A percentile compares a stretch with the other conserved stretches of the same genome.
Evolutionary conservation across 2,329 filamentous ascomycete genomes (phyloP).

Genomic region (Penicillium sp.): DNA sequence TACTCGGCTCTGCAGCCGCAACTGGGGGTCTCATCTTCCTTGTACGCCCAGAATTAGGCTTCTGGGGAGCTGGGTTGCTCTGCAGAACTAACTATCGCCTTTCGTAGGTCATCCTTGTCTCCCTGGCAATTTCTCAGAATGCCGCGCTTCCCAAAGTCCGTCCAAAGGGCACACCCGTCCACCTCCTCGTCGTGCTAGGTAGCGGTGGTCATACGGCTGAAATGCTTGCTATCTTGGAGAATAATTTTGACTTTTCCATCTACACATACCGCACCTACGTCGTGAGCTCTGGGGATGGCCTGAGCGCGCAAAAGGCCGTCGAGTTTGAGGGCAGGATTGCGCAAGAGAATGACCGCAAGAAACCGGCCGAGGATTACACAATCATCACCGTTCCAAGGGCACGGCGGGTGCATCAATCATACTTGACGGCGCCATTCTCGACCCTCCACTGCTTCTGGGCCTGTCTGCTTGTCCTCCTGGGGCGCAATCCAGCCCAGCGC

Average conservation of each 20-base stretch:
- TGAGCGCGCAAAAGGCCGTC: constrained; percentile 64
- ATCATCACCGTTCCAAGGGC: constrained; percentile 73
- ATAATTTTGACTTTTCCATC: constrained; percentile 50
- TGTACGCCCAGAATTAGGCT: constrained; percentile 9
- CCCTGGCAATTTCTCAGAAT: constrained; percentile 34
- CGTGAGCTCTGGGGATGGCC: constrained; percentile 72
- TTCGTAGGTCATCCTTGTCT: constrained; percentile 27
- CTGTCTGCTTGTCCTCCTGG: constrained; percentile 59
- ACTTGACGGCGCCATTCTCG: constrained; percentile 71
- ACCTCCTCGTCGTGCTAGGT: constrained; percentile 81
- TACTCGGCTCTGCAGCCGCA: constrained; percentile 9
- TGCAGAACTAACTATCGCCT: constrained; percentile 9
- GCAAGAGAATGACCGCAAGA: neutral
- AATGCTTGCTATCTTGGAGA: constrained; percentile 81
- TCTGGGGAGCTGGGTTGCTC: neutral
- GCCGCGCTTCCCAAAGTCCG: constrained; percentile 33
- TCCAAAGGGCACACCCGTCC: constrained; percentile 43
- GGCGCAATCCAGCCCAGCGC: constrained; percentile 37
- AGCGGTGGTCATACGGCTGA: constrained; percentile 94
- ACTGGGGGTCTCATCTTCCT: constrained; percentile 8
- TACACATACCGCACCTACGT: constrained; percentile 76
- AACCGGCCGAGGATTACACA: constrained; percentile 49
- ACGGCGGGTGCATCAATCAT: constrained; percentile 77
- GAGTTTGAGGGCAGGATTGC: constrained; percentile 59
- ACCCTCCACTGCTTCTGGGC: constrained; percentile 65